phyloP scores from a whole-genome alignment of 768 basidiomycete genomes.

The Gloeostereum incarnatum region DNA sequence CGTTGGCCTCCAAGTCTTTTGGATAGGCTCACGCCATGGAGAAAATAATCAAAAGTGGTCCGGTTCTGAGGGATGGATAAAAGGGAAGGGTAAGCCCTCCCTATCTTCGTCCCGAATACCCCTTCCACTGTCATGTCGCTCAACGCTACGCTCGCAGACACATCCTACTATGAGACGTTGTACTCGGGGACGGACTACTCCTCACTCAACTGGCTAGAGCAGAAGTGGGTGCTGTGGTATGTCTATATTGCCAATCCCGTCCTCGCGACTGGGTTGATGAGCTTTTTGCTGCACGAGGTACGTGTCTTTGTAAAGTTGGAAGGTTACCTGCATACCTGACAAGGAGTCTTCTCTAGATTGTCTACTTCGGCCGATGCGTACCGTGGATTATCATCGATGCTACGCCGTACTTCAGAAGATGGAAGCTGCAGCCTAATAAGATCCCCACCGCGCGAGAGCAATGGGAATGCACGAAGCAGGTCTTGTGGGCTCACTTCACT shows the following conservation, averaged over 20 bases:
- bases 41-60: too few species aligned
- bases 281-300: constrained; percentile 92
- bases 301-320: constrained; percentile 16
- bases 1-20: too few species aligned
- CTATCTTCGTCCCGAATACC: too few species aligned
- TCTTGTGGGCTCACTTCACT: constrained; percentile 92
- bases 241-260: constrained; percentile 79
- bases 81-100: too few species aligned
- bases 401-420: constrained; percentile 87
- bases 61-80: too few species aligned
- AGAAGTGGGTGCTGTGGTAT: constrained; percentile 82
- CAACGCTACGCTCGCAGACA: constrained; percentile 24
- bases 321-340: background rate
- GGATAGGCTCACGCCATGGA: too few species aligned
- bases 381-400: constrained; percentile 96
- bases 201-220: constrained; percentile 62
- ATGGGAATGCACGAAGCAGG: constrained; percentile 93
- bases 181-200: constrained; percentile 53
- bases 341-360: constrained; percentile 40
- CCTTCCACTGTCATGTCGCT: too few species aligned
- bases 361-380: constrained; percentile 92
- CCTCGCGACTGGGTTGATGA: constrained; percentile 89
- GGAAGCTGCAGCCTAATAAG: constrained; percentile 90
- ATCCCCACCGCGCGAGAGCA: constrained; percentile 74
- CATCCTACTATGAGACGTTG: constrained; percentile 26